Evolutionary conservation across 1,139 yeast genomes (phyloP).

Genomic region (Pichia sp.): DNA sequence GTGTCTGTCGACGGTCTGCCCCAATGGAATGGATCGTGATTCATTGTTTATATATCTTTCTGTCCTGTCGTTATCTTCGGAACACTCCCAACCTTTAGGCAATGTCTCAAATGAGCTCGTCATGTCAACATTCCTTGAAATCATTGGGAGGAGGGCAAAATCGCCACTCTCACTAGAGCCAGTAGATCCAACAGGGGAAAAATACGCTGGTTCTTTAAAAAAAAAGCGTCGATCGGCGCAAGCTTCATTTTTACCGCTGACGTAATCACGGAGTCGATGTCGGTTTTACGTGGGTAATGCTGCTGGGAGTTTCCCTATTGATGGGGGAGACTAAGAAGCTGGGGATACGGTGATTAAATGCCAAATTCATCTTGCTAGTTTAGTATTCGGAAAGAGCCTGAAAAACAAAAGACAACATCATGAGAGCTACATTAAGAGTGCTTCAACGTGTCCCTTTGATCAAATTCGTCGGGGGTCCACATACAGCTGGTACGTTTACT

Average conservation of each 20-base stretch:
- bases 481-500: constrained; percentile 28
- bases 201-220: too few relatives aligned
- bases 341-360: not conserved
- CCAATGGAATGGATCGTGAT: constrained; percentile 94
- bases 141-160: not conserved
- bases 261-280: constrained; percentile 11
- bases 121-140: not conserved
- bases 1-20: constrained; percentile 84
- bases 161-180: not conserved
- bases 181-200: not conserved
- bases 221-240: constrained; percentile 5
- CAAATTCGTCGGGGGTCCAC: constrained; percentile 57
- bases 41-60: constrained; percentile 45
- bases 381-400: too few relatives aligned
- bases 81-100: too few relatives aligned
- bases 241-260: not conserved
- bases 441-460: constrained; percentile 50
- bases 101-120: too few relatives aligned
- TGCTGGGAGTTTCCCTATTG: not conserved
- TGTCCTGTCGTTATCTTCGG: too few relatives aligned
- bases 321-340: not conserved
- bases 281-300: not conserved
- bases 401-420: constrained; percentile 14
- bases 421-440: constrained; percentile 33
- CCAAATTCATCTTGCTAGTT: not conserved